Evolutionary conservation across 2,329 filamentous ascomycete genomes (phyloP).

Genomic region (Colletotrichum filicis): DNA sequence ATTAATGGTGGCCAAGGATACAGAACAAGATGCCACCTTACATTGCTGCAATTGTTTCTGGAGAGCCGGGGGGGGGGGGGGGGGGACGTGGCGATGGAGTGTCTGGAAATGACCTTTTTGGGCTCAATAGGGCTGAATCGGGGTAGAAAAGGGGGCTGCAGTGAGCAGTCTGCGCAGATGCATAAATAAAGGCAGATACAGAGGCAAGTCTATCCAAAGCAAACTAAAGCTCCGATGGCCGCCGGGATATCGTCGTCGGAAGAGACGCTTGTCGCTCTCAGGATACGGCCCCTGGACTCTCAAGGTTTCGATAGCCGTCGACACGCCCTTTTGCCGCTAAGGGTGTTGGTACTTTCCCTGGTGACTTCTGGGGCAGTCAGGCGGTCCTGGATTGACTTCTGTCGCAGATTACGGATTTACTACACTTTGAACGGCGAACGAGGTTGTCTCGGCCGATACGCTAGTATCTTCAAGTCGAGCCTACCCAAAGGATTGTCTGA

Average conservation of each 20-base stretch:
- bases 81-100: not conserved
- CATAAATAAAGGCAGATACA: not conserved
- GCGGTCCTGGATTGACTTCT: not conserved
- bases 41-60: too few relatives aligned
- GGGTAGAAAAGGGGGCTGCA: too few relatives aligned
- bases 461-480: not conserved
- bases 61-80: too few relatives aligned
- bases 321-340: not conserved
- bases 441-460: not conserved
- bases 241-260: not conserved
- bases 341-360: not conserved
- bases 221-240: not conserved
- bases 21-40: too few relatives aligned
- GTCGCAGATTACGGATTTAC: too few relatives aligned
- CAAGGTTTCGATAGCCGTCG: not conserved
- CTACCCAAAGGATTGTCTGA: too few relatives aligned
- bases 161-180: not conserved
- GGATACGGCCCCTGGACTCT: not conserved
- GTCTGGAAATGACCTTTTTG: not conserved
- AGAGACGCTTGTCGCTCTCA: not conserved
- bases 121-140: too few relatives aligned
- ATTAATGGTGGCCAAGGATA: too few relatives aligned
- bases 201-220: not conserved
- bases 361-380: too few relatives aligned
- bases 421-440: not conserved